Evolutionary conservation across 345 rosid genomes (phyloP).

Genomic region (Gossypium anomalum): DNA sequence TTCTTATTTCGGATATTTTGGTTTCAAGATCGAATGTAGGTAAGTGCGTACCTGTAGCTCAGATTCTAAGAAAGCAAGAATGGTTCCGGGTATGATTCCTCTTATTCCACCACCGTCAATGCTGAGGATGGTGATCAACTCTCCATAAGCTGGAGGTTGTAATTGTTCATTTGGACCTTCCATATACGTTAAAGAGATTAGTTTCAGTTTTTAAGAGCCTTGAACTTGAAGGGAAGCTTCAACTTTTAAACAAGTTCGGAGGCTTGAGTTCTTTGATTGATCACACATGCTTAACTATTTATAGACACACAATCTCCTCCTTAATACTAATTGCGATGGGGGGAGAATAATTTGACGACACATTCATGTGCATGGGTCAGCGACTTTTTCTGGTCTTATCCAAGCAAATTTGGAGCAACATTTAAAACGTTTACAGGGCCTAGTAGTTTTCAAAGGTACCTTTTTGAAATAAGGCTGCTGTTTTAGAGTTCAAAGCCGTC

Average conservation of each 20-base stretch:
- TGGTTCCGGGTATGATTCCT: conserved; percentile 40
- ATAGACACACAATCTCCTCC: not conserved
- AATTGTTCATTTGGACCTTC: not conserved
- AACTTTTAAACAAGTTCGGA: not conserved
- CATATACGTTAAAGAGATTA: not conserved
- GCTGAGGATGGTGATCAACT: conserved; percentile 4
- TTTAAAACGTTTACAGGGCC: not conserved
- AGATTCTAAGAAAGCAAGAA: conserved; percentile 28
- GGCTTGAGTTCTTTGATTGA: not conserved
- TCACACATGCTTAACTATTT: not conserved
- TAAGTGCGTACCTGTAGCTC: conserved; percentile 31
- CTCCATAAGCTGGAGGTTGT: conserved; percentile 18
- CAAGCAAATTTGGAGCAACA: not conserved
- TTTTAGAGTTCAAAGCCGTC: not conserved
- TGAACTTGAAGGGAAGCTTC: not conserved
- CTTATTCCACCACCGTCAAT: conserved; percentile 17
- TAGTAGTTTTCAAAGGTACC: not conserved
- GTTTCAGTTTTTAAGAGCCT: not conserved
- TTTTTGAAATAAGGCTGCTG: not conserved
- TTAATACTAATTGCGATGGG: not conserved
- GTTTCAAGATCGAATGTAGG: too few species aligned
- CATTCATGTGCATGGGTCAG: not conserved
- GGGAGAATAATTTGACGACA: not conserved
- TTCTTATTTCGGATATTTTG: too few species aligned
- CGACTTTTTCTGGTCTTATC: not conserved